These are phyloP conservation scores for Astrephomene gubernaculifera DNA, from an alignment of 139 green algal genomes.

Conservation along the genomic window DNA sequence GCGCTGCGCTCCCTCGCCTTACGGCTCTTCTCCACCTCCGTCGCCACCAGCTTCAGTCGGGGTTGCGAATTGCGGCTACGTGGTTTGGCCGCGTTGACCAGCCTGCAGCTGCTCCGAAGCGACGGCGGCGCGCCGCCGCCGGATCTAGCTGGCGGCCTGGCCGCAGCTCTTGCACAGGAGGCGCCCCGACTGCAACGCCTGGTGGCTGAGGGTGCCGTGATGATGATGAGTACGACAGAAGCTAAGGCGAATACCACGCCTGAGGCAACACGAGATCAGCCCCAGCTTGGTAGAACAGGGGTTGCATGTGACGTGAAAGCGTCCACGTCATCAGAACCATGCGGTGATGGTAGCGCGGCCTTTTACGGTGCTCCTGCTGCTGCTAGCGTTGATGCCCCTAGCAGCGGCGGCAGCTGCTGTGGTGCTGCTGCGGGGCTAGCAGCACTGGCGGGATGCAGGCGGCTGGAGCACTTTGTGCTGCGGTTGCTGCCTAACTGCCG, in stretches of 20 bases:
- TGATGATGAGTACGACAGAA: too few species aligned
- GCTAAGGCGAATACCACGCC: too few species aligned
- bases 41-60: constrained; percentile 9
- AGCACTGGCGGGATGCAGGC: not conserved
- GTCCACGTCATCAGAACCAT: too few species aligned
- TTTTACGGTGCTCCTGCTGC: too few species aligned
- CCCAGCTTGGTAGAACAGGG: too few species aligned
- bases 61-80: not conserved
- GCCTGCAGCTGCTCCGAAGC: constrained; percentile 18
- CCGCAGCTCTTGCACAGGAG: not conserved
- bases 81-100: not conserved
- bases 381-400: too few species aligned
- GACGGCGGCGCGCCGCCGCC: constrained; percentile 6
- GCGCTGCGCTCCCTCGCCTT: not conserved
- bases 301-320: too few species aligned
- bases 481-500: constrained; percentile 24
- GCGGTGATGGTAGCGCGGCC: too few species aligned
- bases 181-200: not conserved
- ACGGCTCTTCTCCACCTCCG: not conserved
- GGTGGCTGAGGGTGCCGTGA: constrained; percentile 5
- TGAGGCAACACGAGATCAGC: too few species aligned
- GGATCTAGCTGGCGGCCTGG: not conserved
- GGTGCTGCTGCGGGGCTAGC: not conserved
- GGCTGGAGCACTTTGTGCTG: constrained; percentile 8
- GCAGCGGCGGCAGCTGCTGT: too few species aligned